Evolutionary conservation across 2,329 filamentous ascomycete genomes (phyloP).

Genomic region (Aureobasidium sp.): DNA sequence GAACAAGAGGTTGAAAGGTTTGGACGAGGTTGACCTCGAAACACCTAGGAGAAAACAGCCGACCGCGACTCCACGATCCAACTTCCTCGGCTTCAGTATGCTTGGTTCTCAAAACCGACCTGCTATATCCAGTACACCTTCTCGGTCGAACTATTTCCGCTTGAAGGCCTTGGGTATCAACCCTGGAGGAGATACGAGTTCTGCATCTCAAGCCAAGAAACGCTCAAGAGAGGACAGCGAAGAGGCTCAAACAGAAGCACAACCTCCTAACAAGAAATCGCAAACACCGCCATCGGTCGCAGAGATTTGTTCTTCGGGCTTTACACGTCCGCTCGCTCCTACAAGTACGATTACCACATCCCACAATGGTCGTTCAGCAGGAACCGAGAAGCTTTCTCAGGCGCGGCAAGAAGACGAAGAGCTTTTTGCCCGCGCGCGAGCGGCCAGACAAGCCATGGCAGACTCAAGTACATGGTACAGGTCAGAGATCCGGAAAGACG

Average conservation of each 20-base stretch:
- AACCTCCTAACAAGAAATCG: not conserved
- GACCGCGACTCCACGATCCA: conserved; percentile 21
- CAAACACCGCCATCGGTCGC: not conserved
- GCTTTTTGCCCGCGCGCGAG: conserved; percentile 28
- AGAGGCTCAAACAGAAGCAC: not conserved
- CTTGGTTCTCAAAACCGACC: conserved; percentile 9
- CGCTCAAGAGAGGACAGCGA: conserved; percentile 16
- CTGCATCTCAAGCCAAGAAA: conserved; percentile 20
- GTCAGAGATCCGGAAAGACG: conserved; percentile 15
- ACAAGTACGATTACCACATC: not conserved
- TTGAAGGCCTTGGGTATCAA: conserved; percentile 43
- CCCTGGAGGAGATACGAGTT: conserved; percentile 25
- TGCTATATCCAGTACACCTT: conserved; percentile 12
- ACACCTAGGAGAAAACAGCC: conserved; percentile 18
- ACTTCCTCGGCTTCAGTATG: conserved; percentile 24
- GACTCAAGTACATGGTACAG: conserved; percentile 15
- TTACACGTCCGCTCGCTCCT: not conserved
- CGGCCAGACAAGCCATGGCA: conserved; percentile 24
- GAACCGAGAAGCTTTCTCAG: conserved; percentile 10
- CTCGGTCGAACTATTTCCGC: conserved; percentile 39
- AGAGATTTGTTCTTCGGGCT: not conserved
- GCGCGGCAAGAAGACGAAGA: conserved; percentile 25
- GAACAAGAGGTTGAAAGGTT: conserved; percentile 26
- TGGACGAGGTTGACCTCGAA: conserved; percentile 15
- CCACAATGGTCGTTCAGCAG: not conserved